These are phyloP conservation scores for Paraphoma chrysanthemicola DNA, from an alignment of 2,329 filamentous ascomycete genomes.

Conservation along the genomic window DNA sequence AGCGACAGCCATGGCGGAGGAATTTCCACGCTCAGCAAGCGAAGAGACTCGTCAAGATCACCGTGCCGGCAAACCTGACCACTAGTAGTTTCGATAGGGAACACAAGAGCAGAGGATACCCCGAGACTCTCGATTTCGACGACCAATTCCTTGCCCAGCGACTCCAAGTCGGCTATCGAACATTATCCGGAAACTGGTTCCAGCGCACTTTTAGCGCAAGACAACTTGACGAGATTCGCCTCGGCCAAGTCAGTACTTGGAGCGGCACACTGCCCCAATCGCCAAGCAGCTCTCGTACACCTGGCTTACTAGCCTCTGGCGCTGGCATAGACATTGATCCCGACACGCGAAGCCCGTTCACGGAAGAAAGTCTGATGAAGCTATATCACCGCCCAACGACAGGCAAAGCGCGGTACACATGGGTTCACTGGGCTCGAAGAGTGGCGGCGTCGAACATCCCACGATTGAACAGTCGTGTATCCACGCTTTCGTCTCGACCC, in stretches of 20 bases:
- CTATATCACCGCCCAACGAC: slow-evolving; percentile 41
- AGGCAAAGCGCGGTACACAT: slow-evolving; percentile 49
- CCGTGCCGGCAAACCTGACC: slow-evolving; percentile 21
- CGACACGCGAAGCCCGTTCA: slow-evolving; percentile 34
- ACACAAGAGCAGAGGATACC: neutral
- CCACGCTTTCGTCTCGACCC: neutral
- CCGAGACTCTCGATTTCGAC: slow-evolving; percentile 30
- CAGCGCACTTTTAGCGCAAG: slow-evolving; percentile 27
- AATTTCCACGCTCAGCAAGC: neutral
- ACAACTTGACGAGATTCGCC: slow-evolving; percentile 23
- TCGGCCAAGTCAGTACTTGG: slow-evolving; percentile 23
- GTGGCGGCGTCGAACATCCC: slow-evolving; percentile 23
- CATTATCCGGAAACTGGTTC: slow-evolving; percentile 30
- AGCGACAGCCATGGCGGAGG: neutral
- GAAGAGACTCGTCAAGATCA: slow-evolving; percentile 11
- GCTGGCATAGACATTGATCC: slow-evolving; percentile 11
- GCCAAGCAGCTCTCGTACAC: neutral
- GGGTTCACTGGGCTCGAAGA: slow-evolving; percentile 53
- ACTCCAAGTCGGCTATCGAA: slow-evolving; percentile 20
- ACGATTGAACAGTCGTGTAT: neutral
- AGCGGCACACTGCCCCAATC: slow-evolving; percentile 15
- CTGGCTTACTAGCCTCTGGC: slow-evolving; percentile 19
- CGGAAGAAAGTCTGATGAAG: slow-evolving; percentile 48
- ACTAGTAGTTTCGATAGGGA: slow-evolving; percentile 4
- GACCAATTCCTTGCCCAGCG: slow-evolving; percentile 31